Evolutionary conservation across 305 asterid species (phyloP).

Genomic region (Withania somnifera): DNA sequence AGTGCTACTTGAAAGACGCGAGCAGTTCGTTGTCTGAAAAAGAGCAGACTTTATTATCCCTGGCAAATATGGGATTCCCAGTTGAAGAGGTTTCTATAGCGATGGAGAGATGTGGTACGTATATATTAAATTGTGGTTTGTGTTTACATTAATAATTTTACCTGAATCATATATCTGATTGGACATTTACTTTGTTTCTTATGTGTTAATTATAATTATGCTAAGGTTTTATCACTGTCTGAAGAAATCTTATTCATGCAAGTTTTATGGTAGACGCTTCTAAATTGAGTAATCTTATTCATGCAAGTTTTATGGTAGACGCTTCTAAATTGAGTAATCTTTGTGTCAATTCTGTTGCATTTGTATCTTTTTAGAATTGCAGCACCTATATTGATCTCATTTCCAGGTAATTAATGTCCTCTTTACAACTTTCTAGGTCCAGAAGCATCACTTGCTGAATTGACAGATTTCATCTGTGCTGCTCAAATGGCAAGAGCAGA

Average conservation of each 20-base stretch:
- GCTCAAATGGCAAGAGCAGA: constrained; percentile 79
- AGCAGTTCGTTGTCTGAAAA: constrained; percentile 36
- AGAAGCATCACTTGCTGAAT: constrained; percentile 37
- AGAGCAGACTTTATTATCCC: constrained; percentile 29
- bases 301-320: neutral
- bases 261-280: neutral
- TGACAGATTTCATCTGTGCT: constrained; percentile 66
- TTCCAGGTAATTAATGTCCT: neutral
- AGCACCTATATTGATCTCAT: neutral
- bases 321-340: neutral
- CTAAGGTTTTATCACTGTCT: neutral
- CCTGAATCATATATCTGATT: neutral
- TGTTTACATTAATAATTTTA: neutral
- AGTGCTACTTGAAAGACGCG: constrained; percentile 29
- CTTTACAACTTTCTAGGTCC: constrained; percentile 38
- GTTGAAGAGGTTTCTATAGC: constrained; percentile 60
- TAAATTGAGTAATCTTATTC: neutral
- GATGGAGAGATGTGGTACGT: constrained; percentile 73
- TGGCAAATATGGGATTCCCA: constrained; percentile 69
- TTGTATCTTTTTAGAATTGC: neutral
- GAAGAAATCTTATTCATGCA: neutral
- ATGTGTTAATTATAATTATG: neutral
- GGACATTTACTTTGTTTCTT: neutral
- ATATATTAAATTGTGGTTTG: constrained; percentile 4
- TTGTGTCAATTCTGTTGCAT: too few relatives aligned